phyloP scores from a whole-genome alignment of 768 basidiomycete species.

The Mycena alexandri region DNA sequence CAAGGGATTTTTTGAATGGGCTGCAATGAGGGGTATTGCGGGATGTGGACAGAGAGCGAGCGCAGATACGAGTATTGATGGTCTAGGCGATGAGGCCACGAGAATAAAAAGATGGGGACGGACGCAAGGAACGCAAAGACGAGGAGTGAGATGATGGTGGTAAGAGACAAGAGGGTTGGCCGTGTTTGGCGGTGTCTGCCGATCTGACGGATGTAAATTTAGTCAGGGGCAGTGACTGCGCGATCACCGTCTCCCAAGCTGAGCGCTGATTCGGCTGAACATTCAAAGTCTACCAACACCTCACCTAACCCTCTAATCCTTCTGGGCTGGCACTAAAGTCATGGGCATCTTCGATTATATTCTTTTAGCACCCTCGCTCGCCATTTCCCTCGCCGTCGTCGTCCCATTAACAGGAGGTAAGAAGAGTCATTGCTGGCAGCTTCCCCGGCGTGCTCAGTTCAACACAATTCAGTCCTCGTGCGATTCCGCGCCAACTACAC shows the following conservation, averaged over 20 bases:
- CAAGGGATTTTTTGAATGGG: background rate
- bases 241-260: no score
- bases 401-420: slow-evolving; percentile 77
- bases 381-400: slow-evolving; percentile 66
- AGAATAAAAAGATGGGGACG: background rate
- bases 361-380: slow-evolving; percentile 59
- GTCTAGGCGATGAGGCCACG: background rate
- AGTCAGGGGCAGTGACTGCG: no score
- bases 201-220: background rate
- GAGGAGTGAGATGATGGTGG: slow-evolving; percentile 46
- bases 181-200: background rate
- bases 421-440: no score
- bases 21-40: background rate
- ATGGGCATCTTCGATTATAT: slow-evolving; percentile 52
- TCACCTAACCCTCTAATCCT: no score
- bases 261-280: no score
- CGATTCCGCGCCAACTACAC: slow-evolving; percentile 89
- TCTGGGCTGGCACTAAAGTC: no score
- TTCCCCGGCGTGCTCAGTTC: no score
- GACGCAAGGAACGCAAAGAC: slow-evolving; percentile 37
- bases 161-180: slow-evolving; percentile 27
- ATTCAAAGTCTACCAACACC: no score
- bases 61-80: background rate
- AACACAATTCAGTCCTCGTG: no score
- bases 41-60: background rate